These are phyloP conservation scores for Lycium ferocissimum DNA, from an alignment of 257 asterid species.

Conservation along the genomic window DNA sequence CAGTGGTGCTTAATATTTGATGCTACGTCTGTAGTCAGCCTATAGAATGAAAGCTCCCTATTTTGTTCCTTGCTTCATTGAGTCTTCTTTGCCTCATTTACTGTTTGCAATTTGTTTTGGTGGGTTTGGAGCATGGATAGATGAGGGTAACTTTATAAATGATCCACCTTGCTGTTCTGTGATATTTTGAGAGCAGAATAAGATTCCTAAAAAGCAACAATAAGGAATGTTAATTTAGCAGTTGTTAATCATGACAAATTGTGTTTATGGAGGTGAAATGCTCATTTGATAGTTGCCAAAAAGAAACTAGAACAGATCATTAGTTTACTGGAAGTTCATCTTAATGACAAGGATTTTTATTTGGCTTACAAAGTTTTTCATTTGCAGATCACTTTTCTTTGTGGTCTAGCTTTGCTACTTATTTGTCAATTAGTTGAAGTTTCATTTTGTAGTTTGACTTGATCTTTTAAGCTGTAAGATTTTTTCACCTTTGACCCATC, in stretches of 20 bases:
- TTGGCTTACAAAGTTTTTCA: background rate
- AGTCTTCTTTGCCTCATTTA: background rate
- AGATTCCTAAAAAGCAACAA: background rate
- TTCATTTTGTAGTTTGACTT: background rate
- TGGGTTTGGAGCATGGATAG: background rate
- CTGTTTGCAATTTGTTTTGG: background rate
- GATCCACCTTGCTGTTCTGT: background rate
- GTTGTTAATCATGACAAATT: background rate
- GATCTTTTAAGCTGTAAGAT: background rate
- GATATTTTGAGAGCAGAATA: background rate
- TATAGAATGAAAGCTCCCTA: background rate
- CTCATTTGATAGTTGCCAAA: background rate
- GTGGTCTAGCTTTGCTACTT: background rate
- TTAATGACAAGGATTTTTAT: background rate
- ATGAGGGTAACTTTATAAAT: background rate
- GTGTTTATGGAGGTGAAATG: background rate
- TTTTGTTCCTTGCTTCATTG: background rate
- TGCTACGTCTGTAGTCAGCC: background rate
- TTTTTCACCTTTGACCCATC: background rate
- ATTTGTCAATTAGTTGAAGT: background rate
- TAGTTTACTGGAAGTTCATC: background rate
- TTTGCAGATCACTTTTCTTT: background rate
- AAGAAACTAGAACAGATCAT: background rate
- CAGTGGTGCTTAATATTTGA: background rate
- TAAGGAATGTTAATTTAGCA: background rate